Percentiles rank a stretch among this genome's conserved stretches.
Conservation (phyloP, 2,329 filamentous ascomycete species). For the Talaromyces sp. region DNA sequence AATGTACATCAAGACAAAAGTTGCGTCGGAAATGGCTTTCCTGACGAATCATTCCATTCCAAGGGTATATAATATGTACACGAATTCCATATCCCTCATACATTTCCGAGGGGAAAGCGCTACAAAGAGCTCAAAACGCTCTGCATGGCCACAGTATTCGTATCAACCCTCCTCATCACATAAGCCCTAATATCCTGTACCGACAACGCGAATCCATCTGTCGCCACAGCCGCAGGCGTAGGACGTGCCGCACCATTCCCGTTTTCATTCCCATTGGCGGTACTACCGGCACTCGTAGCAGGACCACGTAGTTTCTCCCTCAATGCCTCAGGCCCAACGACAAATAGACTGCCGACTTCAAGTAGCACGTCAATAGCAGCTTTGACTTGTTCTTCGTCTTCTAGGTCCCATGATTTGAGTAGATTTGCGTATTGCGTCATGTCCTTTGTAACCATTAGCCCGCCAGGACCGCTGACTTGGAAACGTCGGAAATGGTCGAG, state of each 20-base stretch:
- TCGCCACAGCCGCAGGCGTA: constrained; percentile 33
- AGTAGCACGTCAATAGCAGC: constrained; percentile 73
- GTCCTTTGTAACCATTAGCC: constrained; percentile 92
- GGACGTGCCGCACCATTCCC: neutral
- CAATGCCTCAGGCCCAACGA: constrained; percentile 77
- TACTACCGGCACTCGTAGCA: constrained; percentile 37
- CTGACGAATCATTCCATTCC: too few species aligned
- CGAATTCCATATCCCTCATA: too few species aligned
- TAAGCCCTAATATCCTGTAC: constrained; percentile 65
- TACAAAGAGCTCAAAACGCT: constrained; percentile 66
- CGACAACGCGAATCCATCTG: constrained; percentile 46
- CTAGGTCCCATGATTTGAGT: constrained; percentile 73
- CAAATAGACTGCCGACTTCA: constrained; percentile 93
- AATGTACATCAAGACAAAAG: too few species aligned
- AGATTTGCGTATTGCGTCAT: constrained; percentile 89
- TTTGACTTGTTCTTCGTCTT: constrained; percentile 49
- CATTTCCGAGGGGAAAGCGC: neutral
- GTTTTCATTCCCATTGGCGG: constrained; percentile 26
- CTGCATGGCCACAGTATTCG: constrained; percentile 73
- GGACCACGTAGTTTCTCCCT: constrained; percentile 63
- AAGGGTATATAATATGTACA: neutral
- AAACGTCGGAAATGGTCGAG: constrained; percentile 95
- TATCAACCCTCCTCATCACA: constrained; percentile 80
- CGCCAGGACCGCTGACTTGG: constrained; percentile 85
- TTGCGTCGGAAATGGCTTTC: too few species aligned